Base-by-base conservation (phyloP, 352 stramenopile genomes). In the Peronospora farinosa region DNA sequence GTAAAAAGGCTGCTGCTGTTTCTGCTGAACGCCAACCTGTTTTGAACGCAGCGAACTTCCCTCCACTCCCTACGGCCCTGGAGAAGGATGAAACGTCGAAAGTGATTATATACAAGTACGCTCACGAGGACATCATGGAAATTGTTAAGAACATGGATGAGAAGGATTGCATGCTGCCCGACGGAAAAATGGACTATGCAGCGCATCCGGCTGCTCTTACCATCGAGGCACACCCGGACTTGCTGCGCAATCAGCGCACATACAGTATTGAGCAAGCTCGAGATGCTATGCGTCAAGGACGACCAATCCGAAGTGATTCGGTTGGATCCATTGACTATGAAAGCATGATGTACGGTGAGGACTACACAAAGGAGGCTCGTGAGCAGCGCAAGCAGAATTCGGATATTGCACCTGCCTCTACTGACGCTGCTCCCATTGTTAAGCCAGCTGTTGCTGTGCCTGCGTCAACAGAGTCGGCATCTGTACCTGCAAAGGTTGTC, bases 221-320 rank as follows among this genome's bases (percentile, higher is more conserved):
- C 39, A 43, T 69, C 9, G 65, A 85, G 46, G 81, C 86, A 16
- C 84, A 96, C 67, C 75, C 84, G 5, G 87, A 94, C 42, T 51
- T 96, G 62, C 63, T 96, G 53, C 74, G 83, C 52, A 92, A 94
- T 65, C 87, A 96, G 74, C 82, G 87, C 40, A 95, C 87, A 37
- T 95, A 95, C 67, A 91, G 75, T 80, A 96, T 96, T 63, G 87
- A 96, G 59, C 85, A 96, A 63, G 86, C 84, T 41, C 78, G 86
- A 50, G 86, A 96, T 35, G 84, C 88, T 15, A 77, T 96, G 69
- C 80, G 84, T 47, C 83, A 95, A 62, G 86, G 87, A 52, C 83
- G 84, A 23, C 85, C 85, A 25, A 92, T 96, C 40, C 78, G 83
- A 48, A 86, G 74, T 60, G 85, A 93, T 62, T 93, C 82, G 38